These are phyloP conservation scores for Saposhnikovia divaricata DNA, from an alignment of 129 eudicot species.

Conservation along the genomic window DNA sequence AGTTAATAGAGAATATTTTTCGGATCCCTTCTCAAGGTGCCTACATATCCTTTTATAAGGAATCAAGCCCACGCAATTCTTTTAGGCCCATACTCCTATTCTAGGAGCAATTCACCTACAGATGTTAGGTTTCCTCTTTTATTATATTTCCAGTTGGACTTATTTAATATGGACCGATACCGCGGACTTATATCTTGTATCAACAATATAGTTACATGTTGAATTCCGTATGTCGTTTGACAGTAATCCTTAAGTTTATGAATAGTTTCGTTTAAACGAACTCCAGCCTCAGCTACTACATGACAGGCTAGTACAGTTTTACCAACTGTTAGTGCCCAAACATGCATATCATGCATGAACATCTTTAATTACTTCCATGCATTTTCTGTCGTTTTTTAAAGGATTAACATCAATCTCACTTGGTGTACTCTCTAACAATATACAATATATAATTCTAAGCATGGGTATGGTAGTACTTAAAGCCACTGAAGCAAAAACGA, in stretches of 20 bases:
- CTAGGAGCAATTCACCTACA: too few relatives aligned
- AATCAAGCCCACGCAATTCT: too few relatives aligned
- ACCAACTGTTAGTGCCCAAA: conserved; percentile 68
- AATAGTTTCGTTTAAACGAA: conserved; percentile 24
- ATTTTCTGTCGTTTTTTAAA: conserved; percentile 31
- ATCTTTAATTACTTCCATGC: conserved; percentile 39
- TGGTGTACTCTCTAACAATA: conserved; percentile 72
- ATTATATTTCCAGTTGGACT: too few relatives aligned
- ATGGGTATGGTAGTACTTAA: conserved; percentile 50
- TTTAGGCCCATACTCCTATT: too few relatives aligned
- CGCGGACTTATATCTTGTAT: too few relatives aligned
- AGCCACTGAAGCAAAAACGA: conserved; percentile 43
- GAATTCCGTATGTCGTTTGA: conserved; percentile 36
- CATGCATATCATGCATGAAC: conserved; percentile 77
- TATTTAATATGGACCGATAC: too few relatives aligned
- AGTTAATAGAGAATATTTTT: too few relatives aligned
- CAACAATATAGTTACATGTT: conserved; percentile 69
- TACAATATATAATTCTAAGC: conserved; percentile 34
- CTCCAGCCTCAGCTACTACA: conserved; percentile 33
- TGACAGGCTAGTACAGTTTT: conserved; percentile 52
- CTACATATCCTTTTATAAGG: too few relatives aligned
- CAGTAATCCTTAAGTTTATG: conserved; percentile 34
- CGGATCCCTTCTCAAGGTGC: too few relatives aligned
- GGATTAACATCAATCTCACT: conserved; percentile 37
- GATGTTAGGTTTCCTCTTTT: too few relatives aligned